Conservation (phyloP, 805 yeast genomes). For the Candida boleticola region DNA sequence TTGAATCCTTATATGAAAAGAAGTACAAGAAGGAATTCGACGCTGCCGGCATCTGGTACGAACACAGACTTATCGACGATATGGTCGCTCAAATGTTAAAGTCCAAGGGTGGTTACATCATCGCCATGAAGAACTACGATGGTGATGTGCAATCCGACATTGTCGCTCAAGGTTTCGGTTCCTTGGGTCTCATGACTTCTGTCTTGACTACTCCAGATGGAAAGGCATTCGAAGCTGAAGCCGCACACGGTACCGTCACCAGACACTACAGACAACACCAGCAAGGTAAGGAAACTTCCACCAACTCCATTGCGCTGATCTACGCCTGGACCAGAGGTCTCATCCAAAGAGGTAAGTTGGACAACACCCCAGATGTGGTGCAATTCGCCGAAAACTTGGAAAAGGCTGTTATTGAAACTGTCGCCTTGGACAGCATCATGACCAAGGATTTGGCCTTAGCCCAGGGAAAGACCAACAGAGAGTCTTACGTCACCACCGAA, state of each 20-base stretch:
- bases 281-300: conserved; percentile 94
- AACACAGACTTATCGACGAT: conserved; percentile 94
- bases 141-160: conserved; percentile 97
- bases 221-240: conserved; percentile 91
- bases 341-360: conserved; percentile 88
- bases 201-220: conserved; percentile 97
- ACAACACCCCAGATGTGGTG: conserved; percentile 80
- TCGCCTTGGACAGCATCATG: conserved; percentile 80
- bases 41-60: conserved; percentile 85
- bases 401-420: conserved; percentile 83
- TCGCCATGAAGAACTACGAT: conserved; percentile 96
- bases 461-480: conserved; percentile 80
- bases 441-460: conserved; percentile 95
- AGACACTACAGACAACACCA: conserved; percentile 96
- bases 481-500: conserved; percentile 83
- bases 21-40: conserved; percentile 74
- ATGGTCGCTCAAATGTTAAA: conserved; percentile 99
- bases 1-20: conserved; percentile 72
- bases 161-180: conserved; percentile 98
- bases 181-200: conserved; percentile 95
- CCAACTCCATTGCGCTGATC: conserved; percentile 95
- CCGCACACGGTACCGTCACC: conserved; percentile 99
- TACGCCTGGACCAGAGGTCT: conserved; percentile 97
- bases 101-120: conserved; percentile 90
- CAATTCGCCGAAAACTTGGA: conserved; percentile 78